Conservation (phyloP, 2,329 filamentous ascomycete genomes). For the Sporothrix inflata region DNA sequence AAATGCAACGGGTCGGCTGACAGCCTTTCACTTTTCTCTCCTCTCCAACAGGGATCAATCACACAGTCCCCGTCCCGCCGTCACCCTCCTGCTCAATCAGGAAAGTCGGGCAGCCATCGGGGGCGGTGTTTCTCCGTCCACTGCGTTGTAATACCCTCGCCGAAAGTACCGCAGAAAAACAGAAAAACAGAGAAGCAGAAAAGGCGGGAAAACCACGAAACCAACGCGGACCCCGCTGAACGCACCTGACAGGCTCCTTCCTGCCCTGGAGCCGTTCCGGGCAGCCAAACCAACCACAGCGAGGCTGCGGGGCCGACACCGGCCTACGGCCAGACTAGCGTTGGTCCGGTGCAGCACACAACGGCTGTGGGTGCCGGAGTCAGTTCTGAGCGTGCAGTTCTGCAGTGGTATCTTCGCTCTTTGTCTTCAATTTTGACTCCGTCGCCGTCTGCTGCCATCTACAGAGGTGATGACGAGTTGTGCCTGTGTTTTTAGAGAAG, state of each 20-base stretch:
- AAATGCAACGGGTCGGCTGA: not conserved
- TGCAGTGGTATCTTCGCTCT: too few species aligned
- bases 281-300: conserved; percentile 22
- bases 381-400: not conserved
- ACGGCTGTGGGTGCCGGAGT: conserved; percentile 18
- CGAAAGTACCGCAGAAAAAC: not conserved
- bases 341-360: conserved; percentile 2
- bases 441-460: not conserved
- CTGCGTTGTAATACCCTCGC: not conserved
- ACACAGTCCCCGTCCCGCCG: too few species aligned
- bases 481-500: not conserved
- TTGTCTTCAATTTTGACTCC: not conserved
- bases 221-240: not conserved
- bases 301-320: conserved; percentile 24
- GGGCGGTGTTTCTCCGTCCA: not conserved
- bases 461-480: not conserved
- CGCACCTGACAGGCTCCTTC: conserved; percentile 1
- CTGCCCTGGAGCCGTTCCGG: conserved; percentile 22
- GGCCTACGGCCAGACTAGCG: conserved; percentile 18
- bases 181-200: too few species aligned
- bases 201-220: not conserved
- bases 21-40: not conserved
- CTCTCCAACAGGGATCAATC: not conserved
- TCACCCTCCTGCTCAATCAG: not conserved
- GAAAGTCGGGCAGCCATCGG: not conserved